Evolutionary conservation across 2,329 filamentous ascomycete species (phyloP), one percentile per base, ranked within the genome.

Genomic region (Fusarium irregulare): DNA sequence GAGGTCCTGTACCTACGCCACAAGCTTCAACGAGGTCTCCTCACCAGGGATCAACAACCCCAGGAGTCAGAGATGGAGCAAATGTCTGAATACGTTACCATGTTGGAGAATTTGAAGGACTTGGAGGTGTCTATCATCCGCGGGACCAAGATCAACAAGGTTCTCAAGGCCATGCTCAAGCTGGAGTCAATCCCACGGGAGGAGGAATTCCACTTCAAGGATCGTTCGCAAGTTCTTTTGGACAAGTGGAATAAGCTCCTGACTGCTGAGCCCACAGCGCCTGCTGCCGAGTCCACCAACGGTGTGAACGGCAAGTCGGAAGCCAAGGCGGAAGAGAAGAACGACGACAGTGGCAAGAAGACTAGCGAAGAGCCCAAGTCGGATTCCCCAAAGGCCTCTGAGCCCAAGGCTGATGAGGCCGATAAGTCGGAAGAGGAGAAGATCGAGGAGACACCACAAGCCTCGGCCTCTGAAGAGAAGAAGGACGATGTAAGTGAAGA

Each of bases 81-180:
- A 49, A 94, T 96, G 91, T 90, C 90, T 7, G 91, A 92, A 20
- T 93, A 90, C 75, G 85, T 97, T 60, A 87, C 86, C 30, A 93
- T 97, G 79, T 88, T 99, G 8, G 96, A 99, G 82, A 88, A 85
- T 10, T 91, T 85, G 79, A 83, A 88, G 2, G 92, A 97, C 70
- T 88, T 98, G 7, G 95, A 98, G 78, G 93, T 92, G 30, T 89
- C 90, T 71, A 96, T 98, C 74, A 97, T 98, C 76, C 90, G 93
- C 69, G 85, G 84, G 16, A 99, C 96, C 67, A 99, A 98, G 86
- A 98, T 99, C 81, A 95, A 98, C 88, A 99, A 99, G 84, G 95
- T 99, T 13, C 87, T 99, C 60, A 97, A 97, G 83, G 94, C 92
- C 7, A 96, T 99, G 72, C 84, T 98, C 75, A 98, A 97, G 84